Percentiles rank a stretch among this genome's conserved stretches.
Conservation (phyloP, 129 eudicot genomes). For the Helichrysum umbraculigerum region DNA sequence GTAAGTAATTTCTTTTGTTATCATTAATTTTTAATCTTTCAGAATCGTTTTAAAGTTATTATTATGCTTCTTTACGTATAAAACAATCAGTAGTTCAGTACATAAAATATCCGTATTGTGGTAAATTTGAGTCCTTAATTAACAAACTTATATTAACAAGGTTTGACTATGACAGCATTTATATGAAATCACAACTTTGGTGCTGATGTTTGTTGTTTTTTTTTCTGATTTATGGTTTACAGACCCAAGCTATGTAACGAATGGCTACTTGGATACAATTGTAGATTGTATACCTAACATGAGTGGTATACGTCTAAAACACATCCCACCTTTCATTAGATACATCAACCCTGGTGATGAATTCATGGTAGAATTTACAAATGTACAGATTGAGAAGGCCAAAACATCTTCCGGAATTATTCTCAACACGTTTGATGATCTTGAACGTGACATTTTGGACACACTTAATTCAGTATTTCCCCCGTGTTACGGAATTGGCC, state of each 20-base stretch:
- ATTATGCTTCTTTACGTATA: not conserved
- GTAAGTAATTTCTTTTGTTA: slow-evolving; percentile 30
- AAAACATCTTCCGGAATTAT: slow-evolving; percentile 33
- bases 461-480: slow-evolving; percentile 32
- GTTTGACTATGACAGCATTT: no score
- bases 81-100: no score
- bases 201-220: not conserved
- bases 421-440: slow-evolving; percentile 36
- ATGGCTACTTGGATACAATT: slow-evolving; percentile 38
- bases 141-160: no score
- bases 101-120: not conserved
- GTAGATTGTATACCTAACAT: slow-evolving; percentile 43
- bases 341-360: slow-evolving; percentile 34
- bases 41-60: not conserved
- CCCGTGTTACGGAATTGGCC: slow-evolving; percentile 39
- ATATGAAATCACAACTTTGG: not conserved
- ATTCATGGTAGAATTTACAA: slow-evolving; percentile 37
- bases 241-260: slow-evolving; percentile 32
- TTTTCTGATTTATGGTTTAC: not conserved
- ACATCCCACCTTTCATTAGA: slow-evolving; percentile 42
- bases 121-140: no score
- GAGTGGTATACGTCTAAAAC: slow-evolving; percentile 37
- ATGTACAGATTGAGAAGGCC: slow-evolving; percentile 19
- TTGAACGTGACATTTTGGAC: slow-evolving; percentile 28
- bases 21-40: no score